A percentile compares a stretch with the other conserved stretches of the same genome.
phyloP scores from a whole-genome alignment of 306 rosid genomes.

The Prinsepia uniflora region DNA sequence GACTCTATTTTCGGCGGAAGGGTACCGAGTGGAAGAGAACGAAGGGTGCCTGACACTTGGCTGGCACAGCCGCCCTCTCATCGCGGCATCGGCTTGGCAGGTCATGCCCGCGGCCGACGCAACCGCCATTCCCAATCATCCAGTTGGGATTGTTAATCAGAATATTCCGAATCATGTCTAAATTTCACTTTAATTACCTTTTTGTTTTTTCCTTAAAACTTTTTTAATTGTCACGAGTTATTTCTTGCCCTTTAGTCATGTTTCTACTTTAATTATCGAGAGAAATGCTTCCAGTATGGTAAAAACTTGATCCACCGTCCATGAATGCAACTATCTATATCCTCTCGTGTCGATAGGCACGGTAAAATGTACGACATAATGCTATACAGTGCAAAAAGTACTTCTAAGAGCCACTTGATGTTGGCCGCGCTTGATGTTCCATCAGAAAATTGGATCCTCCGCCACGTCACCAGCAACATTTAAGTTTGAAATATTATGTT shows the following conservation, averaged over 20 bases:
- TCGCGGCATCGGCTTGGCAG: slow-evolving; percentile 91
- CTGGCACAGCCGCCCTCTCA: slow-evolving; percentile 86
- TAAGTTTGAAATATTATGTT: too few species aligned
- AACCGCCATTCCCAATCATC: background rate
- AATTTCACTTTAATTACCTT: slow-evolving; percentile 14
- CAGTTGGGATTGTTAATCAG: slow-evolving; percentile 22
- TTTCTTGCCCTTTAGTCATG: background rate
- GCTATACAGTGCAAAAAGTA: too few species aligned
- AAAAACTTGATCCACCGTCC: background rate
- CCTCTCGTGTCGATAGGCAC: too few species aligned
- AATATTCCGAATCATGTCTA: slow-evolving; percentile 15
- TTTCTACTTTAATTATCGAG: background rate
- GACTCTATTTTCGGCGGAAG: slow-evolving; percentile 75
- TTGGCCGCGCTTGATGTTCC: too few species aligned
- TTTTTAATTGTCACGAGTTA: background rate
- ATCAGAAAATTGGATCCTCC: too few species aligned
- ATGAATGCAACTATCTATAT: background rate
- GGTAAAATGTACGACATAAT: too few species aligned
- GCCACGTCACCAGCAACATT: too few species aligned
- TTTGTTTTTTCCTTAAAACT: background rate
- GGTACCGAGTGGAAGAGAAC: slow-evolving; percentile 74
- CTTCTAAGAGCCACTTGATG: too few species aligned
- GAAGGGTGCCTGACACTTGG: slow-evolving; percentile 81
- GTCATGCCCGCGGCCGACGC: slow-evolving; percentile 11
- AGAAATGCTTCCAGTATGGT: background rate